Base-by-base conservation (phyloP, 1,139 yeast genomes). In the Hemisphaericaspora xylofermentans region DNA sequence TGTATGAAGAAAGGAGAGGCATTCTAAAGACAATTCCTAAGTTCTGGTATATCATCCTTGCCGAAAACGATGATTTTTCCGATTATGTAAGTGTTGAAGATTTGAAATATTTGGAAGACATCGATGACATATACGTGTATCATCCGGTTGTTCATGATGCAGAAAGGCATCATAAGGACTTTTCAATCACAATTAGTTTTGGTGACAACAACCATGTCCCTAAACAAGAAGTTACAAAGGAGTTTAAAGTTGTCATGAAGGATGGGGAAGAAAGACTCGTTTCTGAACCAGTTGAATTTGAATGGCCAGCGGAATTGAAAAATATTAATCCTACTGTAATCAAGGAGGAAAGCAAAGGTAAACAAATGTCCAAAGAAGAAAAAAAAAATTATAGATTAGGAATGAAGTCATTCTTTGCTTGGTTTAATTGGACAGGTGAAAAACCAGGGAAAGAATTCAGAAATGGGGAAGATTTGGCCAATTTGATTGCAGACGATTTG, bases 21-120 rank as follows among this genome's bases (percentile, higher is more conserved):
- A 64, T 74, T 19, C 64, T 80, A 18, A 43, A 52, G 8, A 56
- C 66, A 4, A 76, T 85, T 35, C 86, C 87, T 1, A 78, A 78
- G 48, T 84, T 85, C 57, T 85, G 94, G 94, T 83, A 82, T 58
- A 76, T 84, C 43, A 88, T 84, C 0, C 62, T 85, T 16, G 85
- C 88, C 0, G 87, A 84, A 55, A 85, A 84, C 56, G 84, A 82
- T 33, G 89, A 84, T 51, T 84, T 85, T 57, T 82, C 85, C 19
- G 91, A 85, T 47, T 84, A 76, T 52, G 66, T 84, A 21, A 69
- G 78, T 42, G 76, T 81, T 1, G 84, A 82, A 33, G 93, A 85
- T 56, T 76, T 82, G 64, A 81, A 80, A 56, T 84, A 73, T 56
- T 58, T 85, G 42, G 93, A 85, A 53, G 61, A 62, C 38, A 78